Evolutionary conservation across 257 asterid species (phyloP).

Genomic region (Solanum verrucosum): DNA sequence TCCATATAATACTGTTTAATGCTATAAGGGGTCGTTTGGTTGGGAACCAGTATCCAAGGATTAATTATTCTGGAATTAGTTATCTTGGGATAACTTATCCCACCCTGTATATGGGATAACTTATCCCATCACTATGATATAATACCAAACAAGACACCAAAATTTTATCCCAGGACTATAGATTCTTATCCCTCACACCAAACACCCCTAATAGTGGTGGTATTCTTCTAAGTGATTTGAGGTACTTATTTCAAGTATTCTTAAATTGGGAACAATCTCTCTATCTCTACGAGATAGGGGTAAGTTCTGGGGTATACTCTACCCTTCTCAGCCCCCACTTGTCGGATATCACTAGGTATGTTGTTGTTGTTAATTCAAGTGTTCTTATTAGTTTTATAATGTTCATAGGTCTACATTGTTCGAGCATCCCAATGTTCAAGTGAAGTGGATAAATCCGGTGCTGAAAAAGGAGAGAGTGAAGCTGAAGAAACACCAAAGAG

Average conservation of each 20-base stretch:
- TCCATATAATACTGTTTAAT: not conserved
- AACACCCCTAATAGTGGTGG: not conserved
- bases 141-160: too few relatives aligned
- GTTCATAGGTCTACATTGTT: conserved; percentile 52
- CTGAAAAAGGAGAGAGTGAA: conserved; percentile 15
- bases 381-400: not conserved
- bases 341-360: not conserved
- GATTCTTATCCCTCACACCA: too few relatives aligned
- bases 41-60: too few relatives aligned
- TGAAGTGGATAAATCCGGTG: not conserved
- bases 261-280: not conserved
- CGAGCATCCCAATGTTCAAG: conserved; percentile 31
- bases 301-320: not conserved
- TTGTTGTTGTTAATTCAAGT: not conserved
- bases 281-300: not conserved
- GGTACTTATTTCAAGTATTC: not conserved
- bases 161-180: too few relatives aligned
- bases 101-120: too few relatives aligned
- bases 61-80: too few relatives aligned
- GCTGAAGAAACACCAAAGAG: conserved; percentile 20
- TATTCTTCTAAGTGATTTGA: not conserved
- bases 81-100: too few relatives aligned
- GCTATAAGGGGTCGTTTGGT: not conserved
- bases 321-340: not conserved
- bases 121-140: too few relatives aligned